Evolutionary conservation across 2,329 filamentous ascomycete species (phyloP).

Genomic region (Dothidotthia symphoricarpi): DNA sequence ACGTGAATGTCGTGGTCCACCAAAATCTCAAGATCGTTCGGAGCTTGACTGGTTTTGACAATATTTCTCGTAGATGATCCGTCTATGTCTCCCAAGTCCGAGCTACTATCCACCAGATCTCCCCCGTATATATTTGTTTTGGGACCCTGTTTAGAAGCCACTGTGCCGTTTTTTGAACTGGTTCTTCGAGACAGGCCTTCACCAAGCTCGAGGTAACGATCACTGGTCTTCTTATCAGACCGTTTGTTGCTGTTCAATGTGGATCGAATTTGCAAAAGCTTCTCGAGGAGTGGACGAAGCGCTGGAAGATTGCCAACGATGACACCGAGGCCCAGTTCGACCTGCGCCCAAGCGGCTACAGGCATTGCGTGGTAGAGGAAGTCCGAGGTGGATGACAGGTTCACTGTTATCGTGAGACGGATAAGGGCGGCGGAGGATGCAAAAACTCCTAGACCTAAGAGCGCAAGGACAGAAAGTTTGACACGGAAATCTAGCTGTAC

Average conservation of each 20-base stretch:
- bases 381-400: slow-evolving; percentile 17
- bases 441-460: slow-evolving; percentile 16
- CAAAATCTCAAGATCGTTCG: too few species aligned
- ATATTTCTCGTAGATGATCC: too few species aligned
- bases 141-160: neutral
- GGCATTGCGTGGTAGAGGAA: slow-evolving; percentile 16
- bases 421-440: slow-evolving; percentile 31
- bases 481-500: slow-evolving; percentile 20
- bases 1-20: too few species aligned
- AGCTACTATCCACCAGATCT: slow-evolving; percentile 7
- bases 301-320: slow-evolving; percentile 14
- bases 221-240: slow-evolving; percentile 5
- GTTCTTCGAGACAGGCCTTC: slow-evolving; percentile 1
- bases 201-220: slow-evolving; percentile 10
- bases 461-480: slow-evolving; percentile 18
- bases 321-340: slow-evolving; percentile 10
- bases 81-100: slow-evolving; percentile 5
- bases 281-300: slow-evolving; percentile 14
- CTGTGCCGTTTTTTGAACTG: slow-evolving; percentile 1
- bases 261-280: slow-evolving; percentile 9
- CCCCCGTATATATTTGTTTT: slow-evolving; percentile 12
- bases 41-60: too few species aligned
- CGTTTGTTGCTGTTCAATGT: slow-evolving; percentile 5
- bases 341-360: slow-evolving; percentile 14
- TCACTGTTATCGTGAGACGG: slow-evolving; percentile 38